Conservation (phyloP, 139 green algal genomes). For the Haematococcus lacustris region DNA sequence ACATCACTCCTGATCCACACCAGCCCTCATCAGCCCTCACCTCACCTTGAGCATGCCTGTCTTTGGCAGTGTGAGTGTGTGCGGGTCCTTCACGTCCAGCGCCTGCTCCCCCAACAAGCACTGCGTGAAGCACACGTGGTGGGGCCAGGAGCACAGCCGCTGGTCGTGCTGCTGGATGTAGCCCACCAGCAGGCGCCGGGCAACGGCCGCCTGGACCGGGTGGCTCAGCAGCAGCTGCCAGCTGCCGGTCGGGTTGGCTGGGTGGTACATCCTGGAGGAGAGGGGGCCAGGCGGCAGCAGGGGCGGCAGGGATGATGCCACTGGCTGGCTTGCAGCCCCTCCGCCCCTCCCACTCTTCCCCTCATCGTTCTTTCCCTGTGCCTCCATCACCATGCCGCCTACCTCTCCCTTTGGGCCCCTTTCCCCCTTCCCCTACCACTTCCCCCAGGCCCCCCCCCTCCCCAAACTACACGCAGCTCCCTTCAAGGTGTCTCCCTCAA, state of each 20-base stretch:
- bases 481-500: no score
- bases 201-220: background rate
- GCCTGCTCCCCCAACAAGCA: no score
- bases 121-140: conserved; percentile 33
- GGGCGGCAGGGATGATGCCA: background rate
- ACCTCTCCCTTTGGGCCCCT: no score
- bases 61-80: conserved; percentile 10
- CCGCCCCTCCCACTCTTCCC: background rate
- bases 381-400: background rate
- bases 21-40: no score
- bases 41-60: conserved; percentile 20
- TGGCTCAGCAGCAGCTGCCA: conserved; percentile 5
- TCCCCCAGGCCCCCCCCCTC: no score
- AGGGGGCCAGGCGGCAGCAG: background rate
- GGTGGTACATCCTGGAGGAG: conserved; percentile 4
- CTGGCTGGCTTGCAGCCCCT: background rate
- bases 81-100: conserved; percentile 5
- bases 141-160: conserved; percentile 13
- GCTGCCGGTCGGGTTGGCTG: conserved; percentile 11
- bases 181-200: conserved; percentile 2
- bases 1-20: no score
- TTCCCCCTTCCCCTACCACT: no score
- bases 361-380: background rate
- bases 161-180: conserved; percentile 22
- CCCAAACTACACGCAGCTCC: no score